Conservation (phyloP, 306 rosid genomes). For the Fragaria nilgerrensis region DNA sequence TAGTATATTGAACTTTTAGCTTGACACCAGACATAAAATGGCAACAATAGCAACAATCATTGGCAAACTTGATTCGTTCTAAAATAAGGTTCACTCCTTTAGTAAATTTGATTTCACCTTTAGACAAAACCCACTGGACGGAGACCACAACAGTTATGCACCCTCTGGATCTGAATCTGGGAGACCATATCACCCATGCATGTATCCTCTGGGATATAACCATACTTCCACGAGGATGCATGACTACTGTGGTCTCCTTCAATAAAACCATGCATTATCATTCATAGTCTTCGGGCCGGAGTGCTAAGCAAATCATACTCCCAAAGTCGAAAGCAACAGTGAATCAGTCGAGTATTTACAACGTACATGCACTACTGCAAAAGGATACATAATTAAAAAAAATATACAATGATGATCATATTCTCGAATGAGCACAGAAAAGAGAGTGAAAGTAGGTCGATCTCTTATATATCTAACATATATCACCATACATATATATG, state of each 20-base stretch:
- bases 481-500: too few relatives aligned
- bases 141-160: too few relatives aligned
- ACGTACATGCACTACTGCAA: neutral
- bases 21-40: too few relatives aligned
- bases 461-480: neutral
- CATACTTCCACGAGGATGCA: too few relatives aligned
- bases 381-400: neutral
- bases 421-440: neutral
- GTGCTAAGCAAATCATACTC: neutral
- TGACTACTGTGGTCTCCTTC: too few relatives aligned
- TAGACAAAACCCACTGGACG: too few relatives aligned
- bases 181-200: too few relatives aligned
- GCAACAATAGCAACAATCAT: neutral
- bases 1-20: too few relatives aligned
- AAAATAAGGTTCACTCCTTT: neutral
- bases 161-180: too few relatives aligned
- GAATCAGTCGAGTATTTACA: neutral
- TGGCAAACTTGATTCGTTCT: neutral
- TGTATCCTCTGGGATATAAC: too few relatives aligned
- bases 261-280: neutral
- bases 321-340: neutral
- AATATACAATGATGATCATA: neutral
- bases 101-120: neutral
- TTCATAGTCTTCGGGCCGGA: neutral
- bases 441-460: neutral